These are phyloP conservation scores for Aspergillus aculeatus DNA, from an alignment of 2,329 filamentous ascomycete genomes.

Conservation along the genomic window DNA sequence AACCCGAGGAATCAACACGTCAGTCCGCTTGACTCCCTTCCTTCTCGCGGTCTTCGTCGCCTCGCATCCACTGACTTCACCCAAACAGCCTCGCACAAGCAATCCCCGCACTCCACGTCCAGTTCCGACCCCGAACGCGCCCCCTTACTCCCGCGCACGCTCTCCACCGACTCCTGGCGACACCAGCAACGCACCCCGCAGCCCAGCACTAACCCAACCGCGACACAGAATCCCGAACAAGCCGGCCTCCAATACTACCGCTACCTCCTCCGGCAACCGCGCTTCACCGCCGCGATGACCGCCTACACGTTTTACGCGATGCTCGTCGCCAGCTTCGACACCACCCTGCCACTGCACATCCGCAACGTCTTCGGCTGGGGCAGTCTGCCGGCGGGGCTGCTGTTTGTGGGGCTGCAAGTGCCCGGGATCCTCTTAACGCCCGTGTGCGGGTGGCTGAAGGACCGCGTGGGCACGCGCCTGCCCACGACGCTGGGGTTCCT, in stretches of 20 bases:
- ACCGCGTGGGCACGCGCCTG: slow-evolving; percentile 15
- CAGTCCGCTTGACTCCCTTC: background rate
- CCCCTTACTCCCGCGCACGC: background rate
- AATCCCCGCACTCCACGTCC: background rate
- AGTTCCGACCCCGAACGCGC: background rate
- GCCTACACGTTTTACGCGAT: slow-evolving; percentile 7
- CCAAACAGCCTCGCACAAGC: background rate
- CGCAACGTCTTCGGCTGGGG: slow-evolving; percentile 24
- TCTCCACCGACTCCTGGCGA: background rate
- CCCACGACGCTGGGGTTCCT: slow-evolving; percentile 12
- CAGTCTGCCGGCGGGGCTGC: slow-evolving; percentile 13
- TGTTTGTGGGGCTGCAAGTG: slow-evolving; percentile 20
- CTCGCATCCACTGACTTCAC: background rate
- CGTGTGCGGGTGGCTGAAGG: slow-evolving; percentile 17
- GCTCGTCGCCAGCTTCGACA: slow-evolving; percentile 20
- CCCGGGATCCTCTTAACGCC: slow-evolving; percentile 18
- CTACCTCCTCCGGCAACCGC: slow-evolving; percentile 12
- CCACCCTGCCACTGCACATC: slow-evolving; percentile 26
- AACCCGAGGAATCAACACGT: background rate
- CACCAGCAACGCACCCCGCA: background rate
- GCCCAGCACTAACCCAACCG: background rate
- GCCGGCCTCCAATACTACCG: slow-evolving; percentile 15
- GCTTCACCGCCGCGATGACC: slow-evolving; percentile 15
- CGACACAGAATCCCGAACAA: background rate
- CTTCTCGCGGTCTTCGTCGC: no score